Conservation (phyloP, 805 yeast genomes). For the Yamadazyma nakazawae region DNA sequence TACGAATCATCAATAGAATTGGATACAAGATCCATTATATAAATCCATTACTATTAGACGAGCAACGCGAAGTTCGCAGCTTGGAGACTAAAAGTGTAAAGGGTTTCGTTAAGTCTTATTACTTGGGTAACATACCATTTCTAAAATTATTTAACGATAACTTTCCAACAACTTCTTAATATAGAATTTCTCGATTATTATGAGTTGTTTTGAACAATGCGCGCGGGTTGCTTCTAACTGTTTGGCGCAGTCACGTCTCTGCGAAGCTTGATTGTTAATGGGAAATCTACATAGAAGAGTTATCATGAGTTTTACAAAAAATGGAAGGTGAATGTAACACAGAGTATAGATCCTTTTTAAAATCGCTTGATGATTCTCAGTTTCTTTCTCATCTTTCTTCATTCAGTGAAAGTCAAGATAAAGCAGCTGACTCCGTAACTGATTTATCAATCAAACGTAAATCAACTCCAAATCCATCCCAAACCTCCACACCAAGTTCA, state of each 20-base stretch:
- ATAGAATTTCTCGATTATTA: background rate
- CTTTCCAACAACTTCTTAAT: constrained; percentile 1
- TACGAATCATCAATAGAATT: background rate
- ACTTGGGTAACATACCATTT: background rate
- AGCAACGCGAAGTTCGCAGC: too few species aligned
- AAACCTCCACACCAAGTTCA: constrained; percentile 2
- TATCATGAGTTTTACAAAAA: background rate
- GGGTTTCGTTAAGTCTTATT: background rate
- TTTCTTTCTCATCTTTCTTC: constrained; percentile 17
- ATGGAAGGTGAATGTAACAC: background rate
- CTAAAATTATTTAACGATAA: background rate
- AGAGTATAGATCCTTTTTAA: constrained; percentile 14
- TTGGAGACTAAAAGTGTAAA: too few species aligned
- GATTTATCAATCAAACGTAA: background rate
- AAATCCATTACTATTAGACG: background rate
- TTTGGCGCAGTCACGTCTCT: constrained; percentile 6
- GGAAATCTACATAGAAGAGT: background rate
- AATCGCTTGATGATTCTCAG: constrained; percentile 19
- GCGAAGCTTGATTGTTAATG: background rate
- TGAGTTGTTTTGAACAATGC: constrained; percentile 4
- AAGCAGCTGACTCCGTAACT: background rate
- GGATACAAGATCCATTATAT: background rate
- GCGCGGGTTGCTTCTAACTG: constrained; percentile 3
- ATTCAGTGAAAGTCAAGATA: constrained; percentile 15
- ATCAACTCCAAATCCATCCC: constrained; percentile 1